Evolutionary conservation across 2,329 filamentous ascomycete genomes (phyloP).

Genomic region (Colletotrichum eleusines): DNA sequence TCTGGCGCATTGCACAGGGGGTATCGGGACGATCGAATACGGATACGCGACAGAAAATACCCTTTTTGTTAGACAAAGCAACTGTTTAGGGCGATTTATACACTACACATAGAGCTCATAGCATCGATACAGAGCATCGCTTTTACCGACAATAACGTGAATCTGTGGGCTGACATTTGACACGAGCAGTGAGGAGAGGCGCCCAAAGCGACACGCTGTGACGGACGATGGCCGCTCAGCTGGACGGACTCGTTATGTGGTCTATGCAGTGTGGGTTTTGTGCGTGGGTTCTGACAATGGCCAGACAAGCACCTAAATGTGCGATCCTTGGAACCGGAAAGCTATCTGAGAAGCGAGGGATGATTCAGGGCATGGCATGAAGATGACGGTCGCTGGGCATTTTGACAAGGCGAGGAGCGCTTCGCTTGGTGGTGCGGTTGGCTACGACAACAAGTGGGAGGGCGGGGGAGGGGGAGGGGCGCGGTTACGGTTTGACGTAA

Average conservation of each 20-base stretch:
- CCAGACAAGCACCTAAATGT: neutral
- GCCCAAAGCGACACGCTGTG: neutral
- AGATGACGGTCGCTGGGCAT: neutral
- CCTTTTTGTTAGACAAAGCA: conserved; percentile 5
- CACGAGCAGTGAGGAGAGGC: neutral
- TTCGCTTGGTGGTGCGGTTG: neutral
- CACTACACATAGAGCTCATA: conserved; percentile 18
- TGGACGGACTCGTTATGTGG: neutral
- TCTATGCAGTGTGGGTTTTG: neutral
- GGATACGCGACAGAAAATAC: conserved; percentile 20
- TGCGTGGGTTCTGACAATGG: neutral
- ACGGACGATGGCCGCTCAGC: neutral
- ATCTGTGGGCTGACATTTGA: neutral
- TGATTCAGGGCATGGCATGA: neutral
- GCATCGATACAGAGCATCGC: neutral
- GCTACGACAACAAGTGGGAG: neutral
- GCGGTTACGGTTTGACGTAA: neutral
- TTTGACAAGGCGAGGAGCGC: neutral
- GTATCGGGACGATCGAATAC: conserved; percentile 1
- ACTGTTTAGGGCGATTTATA: neutral
- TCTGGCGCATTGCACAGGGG: conserved; percentile 11
- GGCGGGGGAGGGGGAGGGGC: neutral
- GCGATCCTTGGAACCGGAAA: neutral
- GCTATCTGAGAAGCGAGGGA: neutral
- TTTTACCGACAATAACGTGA: neutral